Percentiles rank a stretch among this genome's conserved stretches.
phyloP scores from a whole-genome alignment of 2,329 filamentous ascomycete genomes.

The Hymenoscyphus infarciens region DNA sequence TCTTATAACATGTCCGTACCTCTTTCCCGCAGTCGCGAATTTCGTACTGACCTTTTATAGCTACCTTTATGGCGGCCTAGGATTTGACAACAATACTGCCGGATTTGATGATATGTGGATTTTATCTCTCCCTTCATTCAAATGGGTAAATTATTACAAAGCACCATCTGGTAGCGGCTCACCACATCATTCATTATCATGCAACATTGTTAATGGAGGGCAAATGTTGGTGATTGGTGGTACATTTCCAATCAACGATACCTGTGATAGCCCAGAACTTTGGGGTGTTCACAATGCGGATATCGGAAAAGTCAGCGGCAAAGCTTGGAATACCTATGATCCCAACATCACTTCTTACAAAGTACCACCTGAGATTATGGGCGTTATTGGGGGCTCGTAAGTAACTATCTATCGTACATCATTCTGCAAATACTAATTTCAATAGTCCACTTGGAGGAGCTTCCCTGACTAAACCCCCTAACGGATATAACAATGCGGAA shows the following conservation, averaged over 20 bases:
- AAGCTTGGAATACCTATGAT: constrained; percentile 50
- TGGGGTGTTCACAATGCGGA: constrained; percentile 56
- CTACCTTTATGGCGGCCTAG: constrained; percentile 58
- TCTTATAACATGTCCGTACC: constrained; percentile 60
- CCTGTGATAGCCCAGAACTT: constrained; percentile 50
- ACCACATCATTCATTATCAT: constrained; percentile 54
- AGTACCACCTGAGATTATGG: constrained; percentile 50
- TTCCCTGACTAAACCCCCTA: constrained; percentile 46
- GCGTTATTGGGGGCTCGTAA: constrained; percentile 47
- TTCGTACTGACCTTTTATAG: constrained; percentile 35
- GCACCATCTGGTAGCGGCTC: constrained; percentile 39
- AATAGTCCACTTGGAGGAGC: constrained; percentile 48
- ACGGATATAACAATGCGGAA: constrained; percentile 49
- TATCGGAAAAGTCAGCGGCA: constrained; percentile 46
- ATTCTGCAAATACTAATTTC: constrained; percentile 6
- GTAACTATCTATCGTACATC: constrained; percentile 6
- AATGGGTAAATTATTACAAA: constrained; percentile 36
- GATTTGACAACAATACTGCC: constrained; percentile 43
- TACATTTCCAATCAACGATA: constrained; percentile 46
- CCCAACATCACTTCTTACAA: constrained; percentile 48
- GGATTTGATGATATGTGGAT: constrained; percentile 64
- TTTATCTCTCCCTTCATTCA: constrained; percentile 27
- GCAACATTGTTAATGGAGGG: constrained; percentile 50
- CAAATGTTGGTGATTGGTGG: constrained; percentile 65
- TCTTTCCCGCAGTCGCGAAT: constrained; percentile 13